Percentiles rank a stretch among this genome's conserved stretches.
Conservation (phyloP, 371 early-diverging fungal genomes). For the Syncephalastrum contaminatum region DNA sequence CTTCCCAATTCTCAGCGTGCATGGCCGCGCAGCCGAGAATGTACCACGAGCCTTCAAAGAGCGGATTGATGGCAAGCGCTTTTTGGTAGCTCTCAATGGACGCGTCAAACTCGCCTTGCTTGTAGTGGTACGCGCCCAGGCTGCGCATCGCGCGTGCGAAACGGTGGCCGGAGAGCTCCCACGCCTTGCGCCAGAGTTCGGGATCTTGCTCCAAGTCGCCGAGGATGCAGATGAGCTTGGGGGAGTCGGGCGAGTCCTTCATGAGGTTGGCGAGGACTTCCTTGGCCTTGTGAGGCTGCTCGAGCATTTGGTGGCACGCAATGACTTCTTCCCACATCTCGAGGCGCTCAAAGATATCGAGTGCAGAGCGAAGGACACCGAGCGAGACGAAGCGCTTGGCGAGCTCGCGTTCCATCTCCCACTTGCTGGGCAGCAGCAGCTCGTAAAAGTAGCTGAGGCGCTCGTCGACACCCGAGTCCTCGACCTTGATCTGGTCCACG, state of each 20-base stretch:
- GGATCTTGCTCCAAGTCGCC: conserved; percentile 86
- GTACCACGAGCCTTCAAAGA: conserved; percentile 96
- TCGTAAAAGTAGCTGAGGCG: conserved; percentile 81
- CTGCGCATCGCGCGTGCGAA: conserved; percentile 94
- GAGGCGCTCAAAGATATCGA: conserved; percentile 90
- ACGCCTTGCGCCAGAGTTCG: conserved; percentile 81
- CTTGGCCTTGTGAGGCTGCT: conserved; percentile 82
- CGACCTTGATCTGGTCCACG: conserved; percentile 85
- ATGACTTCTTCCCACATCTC: conserved; percentile 95
- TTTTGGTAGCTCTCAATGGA: conserved; percentile 62
- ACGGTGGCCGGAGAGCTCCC: conserved; percentile 79
- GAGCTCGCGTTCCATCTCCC: conserved; percentile 94
- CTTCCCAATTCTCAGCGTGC: conserved; percentile 76
- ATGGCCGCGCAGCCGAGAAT: conserved; percentile 93
- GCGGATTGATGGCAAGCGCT: conserved; percentile 89
- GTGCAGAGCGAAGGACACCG: conserved; percentile 86
- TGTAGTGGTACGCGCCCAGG: conserved; percentile 81
- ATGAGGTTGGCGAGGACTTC: conserved; percentile 65
- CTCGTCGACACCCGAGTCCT: conserved; percentile 77
- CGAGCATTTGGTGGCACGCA: conserved; percentile 81
- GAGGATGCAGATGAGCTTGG: conserved; percentile 85
- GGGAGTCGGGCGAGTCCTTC: conserved; percentile 64
- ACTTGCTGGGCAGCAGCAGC: conserved; percentile 81
- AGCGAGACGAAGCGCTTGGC: conserved; percentile 80
- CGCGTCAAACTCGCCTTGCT: conserved; percentile 49